Conservation (phyloP, 2,329 filamentous ascomycete species). For the Chaetomium sp. region DNA sequence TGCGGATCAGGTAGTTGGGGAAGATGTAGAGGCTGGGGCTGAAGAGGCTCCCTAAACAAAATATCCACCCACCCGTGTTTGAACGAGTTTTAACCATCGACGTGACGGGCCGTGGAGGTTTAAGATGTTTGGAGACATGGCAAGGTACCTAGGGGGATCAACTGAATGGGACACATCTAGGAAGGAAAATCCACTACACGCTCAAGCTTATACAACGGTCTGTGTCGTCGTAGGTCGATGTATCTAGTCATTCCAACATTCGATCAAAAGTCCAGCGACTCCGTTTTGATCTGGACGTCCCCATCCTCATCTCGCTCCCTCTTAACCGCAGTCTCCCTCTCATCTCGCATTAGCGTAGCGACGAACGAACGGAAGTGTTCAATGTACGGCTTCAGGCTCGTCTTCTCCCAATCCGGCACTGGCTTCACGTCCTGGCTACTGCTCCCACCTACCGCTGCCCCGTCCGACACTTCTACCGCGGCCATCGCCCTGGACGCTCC, state of each 20-base stretch:
- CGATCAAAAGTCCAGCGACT: constrained; percentile 21
- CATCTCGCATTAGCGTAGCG: constrained; percentile 68
- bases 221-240: too few species aligned
- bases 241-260: too few species aligned
- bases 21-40: neutral
- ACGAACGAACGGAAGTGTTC: constrained; percentile 86
- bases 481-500: constrained; percentile 30
- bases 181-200: neutral
- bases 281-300: constrained; percentile 28
- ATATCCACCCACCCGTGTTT: too few species aligned
- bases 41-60: neutral
- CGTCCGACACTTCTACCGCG: constrained; percentile 34
- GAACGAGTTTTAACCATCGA: too few species aligned
- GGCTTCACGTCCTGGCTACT: constrained; percentile 24
- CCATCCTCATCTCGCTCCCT: constrained; percentile 44
- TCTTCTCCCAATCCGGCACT: constrained; percentile 92
- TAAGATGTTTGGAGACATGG: neutral
- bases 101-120: too few species aligned
- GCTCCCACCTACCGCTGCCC: constrained; percentile 5
- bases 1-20: neutral
- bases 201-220: too few species aligned
- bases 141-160: neutral
- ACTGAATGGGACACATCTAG: neutral
- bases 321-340: constrained; percentile 50
- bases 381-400: constrained; percentile 84